Evolutionary conservation across 768 basidiomycete genomes (phyloP).

Genomic region (Hydnum rufescens): DNA sequence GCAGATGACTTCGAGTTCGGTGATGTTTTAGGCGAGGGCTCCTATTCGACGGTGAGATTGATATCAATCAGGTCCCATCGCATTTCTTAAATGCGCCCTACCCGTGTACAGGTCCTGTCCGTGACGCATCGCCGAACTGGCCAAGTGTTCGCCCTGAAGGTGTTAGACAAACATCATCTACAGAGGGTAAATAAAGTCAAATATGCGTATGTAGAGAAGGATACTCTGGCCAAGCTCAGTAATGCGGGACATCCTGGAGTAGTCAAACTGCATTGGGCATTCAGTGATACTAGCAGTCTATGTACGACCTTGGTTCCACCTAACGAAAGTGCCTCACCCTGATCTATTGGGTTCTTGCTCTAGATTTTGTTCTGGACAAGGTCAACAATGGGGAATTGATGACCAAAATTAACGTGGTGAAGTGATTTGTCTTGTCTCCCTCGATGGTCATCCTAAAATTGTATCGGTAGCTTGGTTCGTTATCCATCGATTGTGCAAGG

Average conservation of each 20-base stretch:
- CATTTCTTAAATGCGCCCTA: not conserved
- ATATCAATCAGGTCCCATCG: not conserved
- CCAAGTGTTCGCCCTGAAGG: constrained; percentile 56
- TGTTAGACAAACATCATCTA: constrained; percentile 69
- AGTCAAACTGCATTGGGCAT: constrained; percentile 61
- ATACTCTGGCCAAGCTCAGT: constrained; percentile 43
- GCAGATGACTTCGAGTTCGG: constrained; percentile 52
- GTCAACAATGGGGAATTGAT: constrained; percentile 25
- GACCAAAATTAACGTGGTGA: constrained; percentile 19
- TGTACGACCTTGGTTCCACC: constrained; percentile 32
- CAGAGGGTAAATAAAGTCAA: constrained; percentile 57
- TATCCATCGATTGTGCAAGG: constrained; percentile 53
- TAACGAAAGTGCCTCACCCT: not conserved
- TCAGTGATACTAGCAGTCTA: constrained; percentile 66
- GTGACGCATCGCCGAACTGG: constrained; percentile 35
- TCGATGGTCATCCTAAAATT: not conserved
- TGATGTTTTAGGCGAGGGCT: constrained; percentile 57
- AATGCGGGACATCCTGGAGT: constrained; percentile 55
- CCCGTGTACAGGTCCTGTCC: constrained; percentile 31
- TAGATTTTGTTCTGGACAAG: constrained; percentile 25
- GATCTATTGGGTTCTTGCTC: not conserved
- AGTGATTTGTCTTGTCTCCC: not conserved
- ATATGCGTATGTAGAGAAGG: constrained; percentile 64
- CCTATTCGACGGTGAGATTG: constrained; percentile 53
- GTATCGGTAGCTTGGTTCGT: constrained; percentile 47